These are phyloP conservation scores for Solanum hybrid DNA, from an alignment of 305 asterid species.

Conservation along the genomic window DNA sequence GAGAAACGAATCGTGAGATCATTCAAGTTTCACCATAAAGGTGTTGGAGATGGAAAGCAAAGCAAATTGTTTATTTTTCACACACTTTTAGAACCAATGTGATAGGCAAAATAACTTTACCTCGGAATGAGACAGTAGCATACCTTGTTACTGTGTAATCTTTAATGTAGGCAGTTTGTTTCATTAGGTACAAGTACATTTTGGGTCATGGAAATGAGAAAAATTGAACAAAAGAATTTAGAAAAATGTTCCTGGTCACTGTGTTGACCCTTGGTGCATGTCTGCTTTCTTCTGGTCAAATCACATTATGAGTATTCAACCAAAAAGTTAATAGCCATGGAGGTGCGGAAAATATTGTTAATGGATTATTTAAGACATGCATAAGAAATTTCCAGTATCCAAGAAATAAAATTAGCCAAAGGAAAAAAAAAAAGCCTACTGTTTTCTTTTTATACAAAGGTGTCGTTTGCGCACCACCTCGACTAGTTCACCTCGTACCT, in stretches of 20 bases:
- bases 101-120: not conserved
- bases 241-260: not conserved
- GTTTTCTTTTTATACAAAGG: not conserved
- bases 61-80: not conserved
- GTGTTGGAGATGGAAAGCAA: not conserved
- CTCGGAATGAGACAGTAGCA: not conserved
- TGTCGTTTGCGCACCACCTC: not conserved
- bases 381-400: not conserved
- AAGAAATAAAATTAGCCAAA: not conserved
- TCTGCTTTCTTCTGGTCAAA: not conserved
- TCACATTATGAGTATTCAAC: not conserved
- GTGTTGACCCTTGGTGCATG: not conserved
- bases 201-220: not conserved
- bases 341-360: not conserved
- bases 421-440: not conserved
- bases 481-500: not conserved
- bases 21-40: not conserved
- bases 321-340: not conserved
- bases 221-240: not conserved
- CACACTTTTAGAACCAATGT: not conserved
- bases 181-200: not conserved
- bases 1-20: not conserved
- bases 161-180: not conserved
- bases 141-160: not conserved
- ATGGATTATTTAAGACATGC: not conserved